These are phyloP conservation scores for Fusarium poae DNA, from an alignment of 2,329 filamentous ascomycete species.

Conservation along the genomic window DNA sequence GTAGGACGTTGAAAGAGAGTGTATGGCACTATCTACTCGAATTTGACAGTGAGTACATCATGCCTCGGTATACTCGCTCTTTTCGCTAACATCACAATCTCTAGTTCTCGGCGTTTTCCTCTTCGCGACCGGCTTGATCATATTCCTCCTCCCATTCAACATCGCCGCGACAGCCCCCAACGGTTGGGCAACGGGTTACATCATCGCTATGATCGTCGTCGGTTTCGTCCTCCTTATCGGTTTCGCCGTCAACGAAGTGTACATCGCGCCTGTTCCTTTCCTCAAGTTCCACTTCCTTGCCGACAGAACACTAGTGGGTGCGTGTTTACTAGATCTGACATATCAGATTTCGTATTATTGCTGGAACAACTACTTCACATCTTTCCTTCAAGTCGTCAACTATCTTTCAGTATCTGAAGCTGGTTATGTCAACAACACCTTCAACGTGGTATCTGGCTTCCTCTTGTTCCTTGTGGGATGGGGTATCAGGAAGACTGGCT, in stretches of 20 bases:
- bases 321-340: slow-evolving; percentile 59
- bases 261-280: slow-evolving; percentile 67
- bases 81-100: neutral
- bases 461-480: slow-evolving; percentile 62
- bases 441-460: slow-evolving; percentile 64
- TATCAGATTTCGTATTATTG: slow-evolving; percentile 65
- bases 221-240: slow-evolving; percentile 69
- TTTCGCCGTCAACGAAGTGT: slow-evolving; percentile 69
- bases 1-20: slow-evolving; percentile 61
- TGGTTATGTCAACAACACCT: slow-evolving; percentile 63
- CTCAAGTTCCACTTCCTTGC: slow-evolving; percentile 65
- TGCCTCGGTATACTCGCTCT: fast-evolving
- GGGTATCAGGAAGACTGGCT: slow-evolving; percentile 59
- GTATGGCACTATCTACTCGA: slow-evolving; percentile 66
- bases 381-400: slow-evolving; percentile 67
- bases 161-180: slow-evolving; percentile 62
- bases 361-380: slow-evolving; percentile 68
- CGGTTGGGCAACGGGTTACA: slow-evolving; percentile 65
- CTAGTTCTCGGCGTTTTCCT: slow-evolving; percentile 66
- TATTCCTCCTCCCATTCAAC: slow-evolving; percentile 75
- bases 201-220: slow-evolving; percentile 71
- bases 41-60: slow-evolving; percentile 62
- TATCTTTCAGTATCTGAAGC: slow-evolving; percentile 58
- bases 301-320: slow-evolving; percentile 65
- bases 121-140: slow-evolving; percentile 66